phyloP scores from a whole-genome alignment of 2,329 filamentous ascomycete genomes.

The Diaporthe sp. region DNA sequence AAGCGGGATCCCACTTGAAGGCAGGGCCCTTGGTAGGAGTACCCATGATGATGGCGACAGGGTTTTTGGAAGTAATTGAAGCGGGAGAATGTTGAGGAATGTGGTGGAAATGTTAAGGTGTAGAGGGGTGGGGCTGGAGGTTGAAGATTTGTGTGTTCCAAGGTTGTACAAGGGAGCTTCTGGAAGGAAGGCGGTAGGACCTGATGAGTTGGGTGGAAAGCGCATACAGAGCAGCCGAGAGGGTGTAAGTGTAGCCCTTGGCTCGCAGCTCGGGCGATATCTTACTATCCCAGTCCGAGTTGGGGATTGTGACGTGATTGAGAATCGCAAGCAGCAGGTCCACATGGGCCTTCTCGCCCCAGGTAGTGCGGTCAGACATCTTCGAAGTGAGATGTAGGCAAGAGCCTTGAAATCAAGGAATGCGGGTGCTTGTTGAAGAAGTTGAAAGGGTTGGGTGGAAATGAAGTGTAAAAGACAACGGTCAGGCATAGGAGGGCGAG shows the following conservation, averaged over 20 bases:
- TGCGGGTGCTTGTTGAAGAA: conserved; percentile 39
- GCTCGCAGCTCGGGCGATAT: conserved; percentile 42
- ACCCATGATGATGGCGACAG: conserved; percentile 27
- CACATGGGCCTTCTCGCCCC: conserved; percentile 42
- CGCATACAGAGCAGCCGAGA: conserved; percentile 57
- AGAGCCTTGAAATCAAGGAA: neutral
- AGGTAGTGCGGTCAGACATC: conserved; percentile 33
- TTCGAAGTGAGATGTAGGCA: neutral
- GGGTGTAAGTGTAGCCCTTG: conserved; percentile 57
- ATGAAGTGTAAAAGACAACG: neutral
- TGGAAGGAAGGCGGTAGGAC: neutral
- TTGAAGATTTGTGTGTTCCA: neutral
- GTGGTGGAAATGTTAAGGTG: conserved; percentile 26
- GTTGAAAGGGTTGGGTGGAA: neutral
- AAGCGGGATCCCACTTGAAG: conserved; percentile 47
- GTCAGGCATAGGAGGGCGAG: neutral
- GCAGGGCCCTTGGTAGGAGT: conserved; percentile 34
- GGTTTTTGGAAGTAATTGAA: neutral
- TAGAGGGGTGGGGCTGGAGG: neutral
- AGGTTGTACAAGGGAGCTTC: neutral
- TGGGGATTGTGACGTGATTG: conserved; percentile 42
- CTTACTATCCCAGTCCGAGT: conserved; percentile 43
- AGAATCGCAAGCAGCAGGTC: conserved; percentile 55
- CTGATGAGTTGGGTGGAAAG: conserved; percentile 22
- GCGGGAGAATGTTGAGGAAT: neutral